Conservation (phyloP, 805 yeast genomes). For the Yarrowia divulgata region DNA sequence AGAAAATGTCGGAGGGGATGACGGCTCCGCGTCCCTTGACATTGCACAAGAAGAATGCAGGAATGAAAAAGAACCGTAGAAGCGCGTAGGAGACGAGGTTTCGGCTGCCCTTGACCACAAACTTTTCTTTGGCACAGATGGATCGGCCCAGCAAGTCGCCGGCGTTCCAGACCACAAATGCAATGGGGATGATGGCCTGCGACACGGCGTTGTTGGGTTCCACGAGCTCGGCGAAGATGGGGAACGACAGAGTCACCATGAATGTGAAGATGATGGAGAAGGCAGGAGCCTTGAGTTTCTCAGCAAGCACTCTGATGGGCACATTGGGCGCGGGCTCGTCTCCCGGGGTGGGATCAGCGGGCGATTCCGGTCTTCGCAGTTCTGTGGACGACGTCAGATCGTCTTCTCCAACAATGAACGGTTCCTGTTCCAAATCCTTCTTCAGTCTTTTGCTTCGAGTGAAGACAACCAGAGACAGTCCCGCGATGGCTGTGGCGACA, state of each 20-base stretch:
- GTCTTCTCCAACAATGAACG: slow-evolving; percentile 16
- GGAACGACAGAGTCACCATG: slow-evolving; percentile 77
- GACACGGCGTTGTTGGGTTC: slow-evolving; percentile 42
- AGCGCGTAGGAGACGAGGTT: slow-evolving; percentile 63
- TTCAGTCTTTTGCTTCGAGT: background rate
- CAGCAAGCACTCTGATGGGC: slow-evolving; percentile 56
- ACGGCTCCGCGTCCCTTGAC: slow-evolving; percentile 55
- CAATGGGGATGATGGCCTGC: slow-evolving; percentile 70
- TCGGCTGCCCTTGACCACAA: slow-evolving; percentile 56
- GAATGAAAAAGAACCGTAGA: slow-evolving; percentile 64
- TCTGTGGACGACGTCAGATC: slow-evolving; percentile 20
- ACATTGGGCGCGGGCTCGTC: background rate
- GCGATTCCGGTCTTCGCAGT: slow-evolving; percentile 17
- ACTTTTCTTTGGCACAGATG: slow-evolving; percentile 59
- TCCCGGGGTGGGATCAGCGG: background rate
- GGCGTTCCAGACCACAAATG: slow-evolving; percentile 83
- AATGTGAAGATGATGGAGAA: slow-evolving; percentile 76
- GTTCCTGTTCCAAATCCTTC: slow-evolving; percentile 18
- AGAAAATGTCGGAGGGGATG: slow-evolving; percentile 64
- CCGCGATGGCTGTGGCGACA: slow-evolving; percentile 35
- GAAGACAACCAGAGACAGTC: slow-evolving; percentile 9
- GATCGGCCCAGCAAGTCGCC: slow-evolving; percentile 88
- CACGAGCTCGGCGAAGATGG: slow-evolving; percentile 84
- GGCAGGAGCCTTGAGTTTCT: slow-evolving; percentile 68
- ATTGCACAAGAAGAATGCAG: slow-evolving; percentile 75